Percentiles rank a stretch among this genome's conserved stretches.
phyloP scores from a whole-genome alignment of 139 green algal genomes.

The Chlamydomonas sphaeroides region DNA sequence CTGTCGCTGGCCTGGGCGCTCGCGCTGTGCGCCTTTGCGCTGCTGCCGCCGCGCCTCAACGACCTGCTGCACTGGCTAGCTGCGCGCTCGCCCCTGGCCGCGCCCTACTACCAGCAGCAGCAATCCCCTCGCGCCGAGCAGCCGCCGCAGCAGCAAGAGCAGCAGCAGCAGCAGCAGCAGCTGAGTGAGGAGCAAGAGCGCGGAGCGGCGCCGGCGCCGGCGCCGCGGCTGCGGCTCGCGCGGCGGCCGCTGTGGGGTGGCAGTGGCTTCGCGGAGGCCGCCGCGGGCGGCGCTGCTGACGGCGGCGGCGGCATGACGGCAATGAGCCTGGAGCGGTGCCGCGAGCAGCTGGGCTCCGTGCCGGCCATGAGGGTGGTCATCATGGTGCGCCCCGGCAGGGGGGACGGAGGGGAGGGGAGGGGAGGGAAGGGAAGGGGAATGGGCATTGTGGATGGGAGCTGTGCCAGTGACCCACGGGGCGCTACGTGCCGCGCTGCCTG shows the following conservation, averaged over 20 bases:
- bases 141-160: neutral
- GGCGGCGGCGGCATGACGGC: neutral
- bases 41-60: slow-evolving; percentile 15
- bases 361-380: slow-evolving; percentile 1
- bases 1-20: neutral
- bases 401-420: neutral
- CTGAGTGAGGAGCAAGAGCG: neutral
- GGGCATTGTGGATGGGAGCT: neutral
- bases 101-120: slow-evolving; percentile 30
- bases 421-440: neutral
- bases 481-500: neutral
- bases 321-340: slow-evolving; percentile 6
- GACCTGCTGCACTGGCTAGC: neutral
- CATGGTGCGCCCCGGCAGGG: neutral
- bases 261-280: neutral
- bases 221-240: neutral
- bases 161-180: too few species aligned
- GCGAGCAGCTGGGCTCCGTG: neutral
- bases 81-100: neutral
- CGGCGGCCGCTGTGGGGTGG: neutral
- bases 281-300: neutral
- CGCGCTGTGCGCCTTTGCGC: neutral
- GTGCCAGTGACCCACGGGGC: neutral
- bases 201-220: neutral
- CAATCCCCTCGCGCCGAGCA: too few species aligned